Conservation (phyloP, 2,329 filamentous ascomycete genomes). For the Fusarium sp. region DNA sequence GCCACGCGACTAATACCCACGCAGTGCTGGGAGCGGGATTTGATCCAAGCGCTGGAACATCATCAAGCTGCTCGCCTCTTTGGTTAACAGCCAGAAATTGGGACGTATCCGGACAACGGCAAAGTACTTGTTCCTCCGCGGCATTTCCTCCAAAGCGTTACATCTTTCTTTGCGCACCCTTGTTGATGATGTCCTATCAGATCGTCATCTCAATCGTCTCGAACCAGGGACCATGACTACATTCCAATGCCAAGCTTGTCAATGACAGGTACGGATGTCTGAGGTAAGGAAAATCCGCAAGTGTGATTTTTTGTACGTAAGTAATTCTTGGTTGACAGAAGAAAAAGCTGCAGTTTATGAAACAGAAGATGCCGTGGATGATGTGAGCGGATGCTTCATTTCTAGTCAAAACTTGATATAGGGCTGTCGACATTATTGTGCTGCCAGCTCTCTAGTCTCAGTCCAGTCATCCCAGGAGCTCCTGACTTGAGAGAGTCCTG, state of each 20-base stretch:
- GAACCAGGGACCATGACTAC: constrained; percentile 23
- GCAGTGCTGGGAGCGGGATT: constrained; percentile 37
- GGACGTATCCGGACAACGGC: constrained; percentile 36
- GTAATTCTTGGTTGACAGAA: background rate
- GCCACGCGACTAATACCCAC: constrained; percentile 47
- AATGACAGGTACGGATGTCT: constrained; percentile 23
- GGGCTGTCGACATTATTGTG: constrained; percentile 3
- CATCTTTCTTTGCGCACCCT: constrained; percentile 26
- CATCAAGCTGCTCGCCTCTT: constrained; percentile 34
- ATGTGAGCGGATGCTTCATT: background rate
- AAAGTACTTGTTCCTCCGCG: constrained; percentile 28
- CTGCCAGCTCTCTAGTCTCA: constrained; percentile 9
- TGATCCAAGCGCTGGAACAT: constrained; percentile 44
- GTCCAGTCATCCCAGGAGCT: constrained; percentile 3
- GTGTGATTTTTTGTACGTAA: constrained; percentile 4
- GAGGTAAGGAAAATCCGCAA: constrained; percentile 12
- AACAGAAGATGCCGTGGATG: background rate
- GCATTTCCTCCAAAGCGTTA: constrained; percentile 23
- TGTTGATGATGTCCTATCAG: constrained; percentile 41
- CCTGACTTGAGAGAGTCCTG: constrained; percentile 16
- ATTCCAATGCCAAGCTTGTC: constrained; percentile 32
- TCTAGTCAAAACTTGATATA: background rate
- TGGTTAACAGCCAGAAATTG: constrained; percentile 40
- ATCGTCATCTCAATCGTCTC: constrained; percentile 38
- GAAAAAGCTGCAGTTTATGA: background rate